Evolutionary conservation across 2,329 filamentous ascomycete genomes (phyloP).

Genomic region (Elsinoe australis): DNA sequence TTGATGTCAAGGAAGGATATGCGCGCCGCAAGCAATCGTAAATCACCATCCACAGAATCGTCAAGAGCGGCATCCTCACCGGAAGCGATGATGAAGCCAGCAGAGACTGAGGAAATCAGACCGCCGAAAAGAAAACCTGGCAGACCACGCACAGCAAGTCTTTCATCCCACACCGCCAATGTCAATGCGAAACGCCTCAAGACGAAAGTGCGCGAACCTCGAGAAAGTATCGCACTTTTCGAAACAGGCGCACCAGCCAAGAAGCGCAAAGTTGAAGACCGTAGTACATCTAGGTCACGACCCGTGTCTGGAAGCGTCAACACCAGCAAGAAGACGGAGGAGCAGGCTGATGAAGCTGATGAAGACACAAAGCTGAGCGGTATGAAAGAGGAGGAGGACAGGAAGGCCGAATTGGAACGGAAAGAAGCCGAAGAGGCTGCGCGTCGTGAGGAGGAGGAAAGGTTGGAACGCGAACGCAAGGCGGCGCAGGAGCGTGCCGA

Average conservation of each 20-base stretch:
- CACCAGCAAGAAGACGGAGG: slow-evolving; percentile 7
- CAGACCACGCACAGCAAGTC: slow-evolving; percentile 7
- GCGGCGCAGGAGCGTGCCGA: slow-evolving; percentile 24
- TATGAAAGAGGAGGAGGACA: slow-evolving; percentile 21
- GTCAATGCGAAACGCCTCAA: slow-evolving; percentile 22
- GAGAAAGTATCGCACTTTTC: slow-evolving; percentile 12
- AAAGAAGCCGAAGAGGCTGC: slow-evolving; percentile 24
- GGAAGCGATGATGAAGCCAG: slow-evolving; percentile 16
- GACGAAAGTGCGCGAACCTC: slow-evolving; percentile 21
- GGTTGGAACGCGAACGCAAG: slow-evolving; percentile 21
- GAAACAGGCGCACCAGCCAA: slow-evolving; percentile 19
- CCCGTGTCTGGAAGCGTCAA: slow-evolving; percentile 1
- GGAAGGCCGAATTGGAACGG: slow-evolving; percentile 24
- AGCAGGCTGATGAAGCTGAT: slow-evolving; percentile 20
- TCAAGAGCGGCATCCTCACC: slow-evolving; percentile 23
- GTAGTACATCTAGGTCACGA: slow-evolving; percentile 3
- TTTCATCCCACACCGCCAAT: slow-evolving; percentile 18
- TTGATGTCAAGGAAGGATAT: slow-evolving; percentile 32
- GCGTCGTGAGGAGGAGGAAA: slow-evolving; percentile 19
- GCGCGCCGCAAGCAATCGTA: slow-evolving; percentile 27
- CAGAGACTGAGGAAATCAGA: slow-evolving; percentile 19
- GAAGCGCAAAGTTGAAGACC: slow-evolving; percentile 22
- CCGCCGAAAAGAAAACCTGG: slow-evolving; percentile 17
- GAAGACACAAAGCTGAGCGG: slow-evolving; percentile 17
- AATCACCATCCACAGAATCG: slow-evolving; percentile 26